These are phyloP conservation scores for Teunomyces cretensis DNA, from an alignment of 805 yeast genomes.

Conservation along the genomic window DNA sequence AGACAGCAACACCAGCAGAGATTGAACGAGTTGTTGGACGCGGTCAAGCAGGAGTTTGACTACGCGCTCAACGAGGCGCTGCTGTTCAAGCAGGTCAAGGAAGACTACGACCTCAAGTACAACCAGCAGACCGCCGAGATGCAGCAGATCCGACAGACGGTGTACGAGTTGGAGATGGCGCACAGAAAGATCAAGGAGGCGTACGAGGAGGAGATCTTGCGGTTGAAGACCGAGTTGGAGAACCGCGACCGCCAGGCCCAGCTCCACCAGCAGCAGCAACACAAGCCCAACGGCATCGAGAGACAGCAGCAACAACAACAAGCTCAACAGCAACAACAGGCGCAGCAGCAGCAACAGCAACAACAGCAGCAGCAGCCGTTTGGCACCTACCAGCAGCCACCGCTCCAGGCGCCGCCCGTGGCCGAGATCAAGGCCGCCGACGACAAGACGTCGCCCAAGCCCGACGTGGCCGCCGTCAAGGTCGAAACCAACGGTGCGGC, in stretches of 20 bases:
- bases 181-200: slow-evolving; percentile 94
- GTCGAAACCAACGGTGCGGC: slow-evolving; percentile 11
- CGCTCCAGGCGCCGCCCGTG: neutral
- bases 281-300: slow-evolving; percentile 14
- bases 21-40: slow-evolving; percentile 82
- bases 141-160: slow-evolving; percentile 91
- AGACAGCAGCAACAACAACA: slow-evolving; percentile 17
- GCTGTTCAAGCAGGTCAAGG: slow-evolving; percentile 82
- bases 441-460: neutral
- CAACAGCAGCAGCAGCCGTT: slow-evolving; percentile 13
- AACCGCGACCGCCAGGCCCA: slow-evolving; percentile 62
- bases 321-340: slow-evolving; percentile 19
- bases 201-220: slow-evolving; percentile 87
- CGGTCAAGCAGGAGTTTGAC: slow-evolving; percentile 88
- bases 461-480: slow-evolving; percentile 1
- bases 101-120: slow-evolving; percentile 86
- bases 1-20: slow-evolving; percentile 46
- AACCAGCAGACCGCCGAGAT: slow-evolving; percentile 90
- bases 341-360: slow-evolving; percentile 20
- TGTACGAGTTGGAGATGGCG: slow-evolving; percentile 89
- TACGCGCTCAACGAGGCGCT: slow-evolving; percentile 82
- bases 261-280: slow-evolving; percentile 35
- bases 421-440: neutral
- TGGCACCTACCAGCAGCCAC: slow-evolving; percentile 7
- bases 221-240: slow-evolving; percentile 84